Evolutionary conservation across 352 stramenopile genomes (phyloP).

Genomic region (Globisporangium polare): DNA sequence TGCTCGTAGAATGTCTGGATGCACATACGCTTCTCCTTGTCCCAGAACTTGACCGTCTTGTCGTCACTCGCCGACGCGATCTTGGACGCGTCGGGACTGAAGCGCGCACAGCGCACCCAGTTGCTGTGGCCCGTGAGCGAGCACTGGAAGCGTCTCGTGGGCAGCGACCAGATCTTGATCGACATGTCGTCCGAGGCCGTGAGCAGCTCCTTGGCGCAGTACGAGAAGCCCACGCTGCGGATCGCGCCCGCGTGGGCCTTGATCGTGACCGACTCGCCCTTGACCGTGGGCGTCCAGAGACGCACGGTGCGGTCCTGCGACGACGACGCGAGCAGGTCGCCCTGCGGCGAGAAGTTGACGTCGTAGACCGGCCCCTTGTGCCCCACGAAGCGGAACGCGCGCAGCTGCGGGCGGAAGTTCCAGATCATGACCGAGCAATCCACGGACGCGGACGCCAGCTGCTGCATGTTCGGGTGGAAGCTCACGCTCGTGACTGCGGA

Average conservation of each 20-base stretch:
- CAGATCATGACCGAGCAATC: slow-evolving; percentile 90
- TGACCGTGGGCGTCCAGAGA: slow-evolving; percentile 86
- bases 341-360: slow-evolving; percentile 75
- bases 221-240: slow-evolving; percentile 84
- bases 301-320: slow-evolving; percentile 90
- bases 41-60: slow-evolving; percentile 92
- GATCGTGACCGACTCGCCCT: slow-evolving; percentile 60
- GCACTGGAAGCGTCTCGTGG: slow-evolving; percentile 81
- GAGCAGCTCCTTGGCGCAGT: slow-evolving; percentile 70
- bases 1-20: slow-evolving; percentile 89
- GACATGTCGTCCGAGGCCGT: slow-evolving; percentile 92
- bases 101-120: slow-evolving; percentile 87
- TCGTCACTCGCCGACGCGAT: slow-evolving; percentile 86
- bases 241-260: slow-evolving; percentile 69
- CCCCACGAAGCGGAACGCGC: slow-evolving; percentile 76
- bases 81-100: slow-evolving; percentile 67
- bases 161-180: slow-evolving; percentile 88
- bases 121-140: slow-evolving; percentile 89
- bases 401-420: slow-evolving; percentile 86
- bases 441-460: slow-evolving; percentile 76
- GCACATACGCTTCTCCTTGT: slow-evolving; percentile 73
- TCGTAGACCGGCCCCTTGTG: slow-evolving; percentile 79
- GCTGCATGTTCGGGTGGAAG: slow-evolving; percentile 84
- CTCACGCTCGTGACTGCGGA: slow-evolving; percentile 69
- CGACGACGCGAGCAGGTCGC: slow-evolving; percentile 80